phyloP scores from a whole-genome alignment of 1,284 basidiomycete genomes.

The Puccinia triticina region DNA sequence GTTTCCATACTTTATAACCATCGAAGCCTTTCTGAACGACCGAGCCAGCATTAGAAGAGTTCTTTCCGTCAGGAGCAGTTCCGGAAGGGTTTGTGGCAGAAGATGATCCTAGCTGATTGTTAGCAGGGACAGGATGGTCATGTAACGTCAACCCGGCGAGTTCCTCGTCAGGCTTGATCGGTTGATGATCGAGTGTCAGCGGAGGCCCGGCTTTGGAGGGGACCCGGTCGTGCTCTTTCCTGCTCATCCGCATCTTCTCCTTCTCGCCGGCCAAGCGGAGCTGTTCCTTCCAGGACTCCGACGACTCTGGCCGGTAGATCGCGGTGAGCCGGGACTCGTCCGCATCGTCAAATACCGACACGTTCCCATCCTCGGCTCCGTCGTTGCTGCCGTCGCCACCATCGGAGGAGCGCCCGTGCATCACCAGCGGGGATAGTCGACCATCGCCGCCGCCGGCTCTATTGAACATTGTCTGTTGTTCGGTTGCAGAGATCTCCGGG shows the following conservation, averaged over 20 bases:
- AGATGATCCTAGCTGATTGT: background rate
- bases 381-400: background rate
- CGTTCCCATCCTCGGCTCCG: constrained; percentile 5
- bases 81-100: background rate
- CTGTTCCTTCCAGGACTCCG: constrained; percentile 77
- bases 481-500: background rate
- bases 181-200: background rate
- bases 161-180: constrained; percentile 32
- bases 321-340: constrained; percentile 71
- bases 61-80: background rate
- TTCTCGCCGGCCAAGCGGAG: constrained; percentile 57
- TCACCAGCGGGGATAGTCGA: background rate
- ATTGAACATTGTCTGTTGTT: constrained; percentile 26
- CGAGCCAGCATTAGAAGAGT: background rate
- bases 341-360: constrained; percentile 61
- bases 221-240: constrained; percentile 59
- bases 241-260: constrained; percentile 26
- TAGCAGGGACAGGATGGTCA: constrained; percentile 5
- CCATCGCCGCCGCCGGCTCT: background rate
- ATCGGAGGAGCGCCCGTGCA: background rate
- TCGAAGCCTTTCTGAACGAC: constrained; percentile 52
- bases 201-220: background rate
- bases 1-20: constrained; percentile 72
- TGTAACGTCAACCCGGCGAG: constrained; percentile 35
- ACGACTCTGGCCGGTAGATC: constrained; percentile 81